A percentile compares a stretch with the other conserved stretches of the same genome.
These are phyloP conservation scores for Fusarium sp. DNA, from an alignment of 2,329 filamentous ascomycete genomes.

Conservation along the genomic window DNA sequence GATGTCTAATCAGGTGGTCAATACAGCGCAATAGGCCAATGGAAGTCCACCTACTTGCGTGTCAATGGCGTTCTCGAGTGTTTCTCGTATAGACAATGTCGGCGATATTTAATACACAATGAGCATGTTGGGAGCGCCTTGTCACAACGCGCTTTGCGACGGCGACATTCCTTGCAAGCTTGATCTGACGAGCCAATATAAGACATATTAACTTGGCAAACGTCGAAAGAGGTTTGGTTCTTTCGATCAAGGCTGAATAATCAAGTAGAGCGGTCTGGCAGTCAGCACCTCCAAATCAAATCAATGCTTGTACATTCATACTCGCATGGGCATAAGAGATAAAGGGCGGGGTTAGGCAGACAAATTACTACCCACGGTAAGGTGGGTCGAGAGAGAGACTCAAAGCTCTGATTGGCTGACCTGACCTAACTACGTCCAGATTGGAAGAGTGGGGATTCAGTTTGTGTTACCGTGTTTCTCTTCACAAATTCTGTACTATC, in stretches of 20 bases:
- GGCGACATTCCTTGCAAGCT: slow-evolving; percentile 55
- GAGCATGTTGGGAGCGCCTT: slow-evolving; percentile 52
- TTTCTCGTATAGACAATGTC: slow-evolving; percentile 61
- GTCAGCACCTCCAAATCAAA: neutral
- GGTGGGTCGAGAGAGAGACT: neutral
- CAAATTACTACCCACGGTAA: neutral
- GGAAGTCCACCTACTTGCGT: slow-evolving; percentile 50
- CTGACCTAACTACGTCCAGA: too few relatives aligned
- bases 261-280: neutral
- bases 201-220: neutral
- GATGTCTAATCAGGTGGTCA: slow-evolving; percentile 42
- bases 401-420: too few relatives aligned
- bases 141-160: slow-evolving; percentile 55
- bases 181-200: slow-evolving; percentile 47
- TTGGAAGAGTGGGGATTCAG: too few relatives aligned
- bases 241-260: neutral
- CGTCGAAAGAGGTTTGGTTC: neutral
- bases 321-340: neutral
- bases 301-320: neutral
- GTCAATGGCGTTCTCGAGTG: slow-evolving; percentile 60
- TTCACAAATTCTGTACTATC: too few relatives aligned
- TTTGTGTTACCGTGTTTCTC: too few relatives aligned
- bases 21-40: neutral
- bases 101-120: slow-evolving; percentile 55
- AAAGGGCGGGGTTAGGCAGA: neutral